Conservation (phyloP, 257 asterid genomes). For the Catharanthus roseus region DNA sequence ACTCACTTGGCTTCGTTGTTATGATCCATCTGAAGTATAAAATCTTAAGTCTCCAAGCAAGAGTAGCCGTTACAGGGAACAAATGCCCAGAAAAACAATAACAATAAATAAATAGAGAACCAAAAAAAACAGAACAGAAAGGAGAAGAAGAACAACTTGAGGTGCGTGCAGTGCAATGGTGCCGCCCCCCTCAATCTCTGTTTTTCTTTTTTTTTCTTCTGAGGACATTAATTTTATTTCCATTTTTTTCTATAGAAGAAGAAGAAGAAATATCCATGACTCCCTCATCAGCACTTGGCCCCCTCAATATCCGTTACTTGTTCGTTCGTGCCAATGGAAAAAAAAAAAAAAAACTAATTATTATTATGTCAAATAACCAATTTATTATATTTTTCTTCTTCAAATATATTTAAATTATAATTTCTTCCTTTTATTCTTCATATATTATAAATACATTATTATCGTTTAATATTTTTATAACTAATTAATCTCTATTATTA, state of each 20-base stretch:
- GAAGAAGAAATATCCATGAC: neutral
- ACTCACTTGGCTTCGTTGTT: conserved; percentile 8
- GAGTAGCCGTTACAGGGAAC: conserved; percentile 15
- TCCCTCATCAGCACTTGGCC: neutral
- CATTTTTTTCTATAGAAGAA: neutral
- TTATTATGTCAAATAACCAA: too few species aligned
- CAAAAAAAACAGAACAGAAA: neutral
- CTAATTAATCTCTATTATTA: too few species aligned
- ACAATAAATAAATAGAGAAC: neutral
- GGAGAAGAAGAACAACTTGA: conserved; percentile 7
- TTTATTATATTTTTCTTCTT: too few species aligned
- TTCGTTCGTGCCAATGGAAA: neutral
- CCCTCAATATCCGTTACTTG: conserved; percentile 13
- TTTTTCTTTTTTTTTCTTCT: too few species aligned
- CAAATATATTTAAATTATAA: too few species aligned
- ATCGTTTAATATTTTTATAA: too few species aligned
- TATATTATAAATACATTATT: too few species aligned
- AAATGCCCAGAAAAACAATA: neutral
- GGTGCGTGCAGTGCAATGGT: conserved; percentile 16
- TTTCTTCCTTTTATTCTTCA: too few species aligned
- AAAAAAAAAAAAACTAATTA: too few species aligned
- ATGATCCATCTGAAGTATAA: conserved; percentile 10
- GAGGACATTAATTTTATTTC: neutral
- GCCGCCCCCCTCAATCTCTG: too few species aligned
- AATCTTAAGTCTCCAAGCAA: neutral